Base-by-base conservation (phyloP, 768 basidiomycete species). In the Tubosaeta sp. region DNA sequence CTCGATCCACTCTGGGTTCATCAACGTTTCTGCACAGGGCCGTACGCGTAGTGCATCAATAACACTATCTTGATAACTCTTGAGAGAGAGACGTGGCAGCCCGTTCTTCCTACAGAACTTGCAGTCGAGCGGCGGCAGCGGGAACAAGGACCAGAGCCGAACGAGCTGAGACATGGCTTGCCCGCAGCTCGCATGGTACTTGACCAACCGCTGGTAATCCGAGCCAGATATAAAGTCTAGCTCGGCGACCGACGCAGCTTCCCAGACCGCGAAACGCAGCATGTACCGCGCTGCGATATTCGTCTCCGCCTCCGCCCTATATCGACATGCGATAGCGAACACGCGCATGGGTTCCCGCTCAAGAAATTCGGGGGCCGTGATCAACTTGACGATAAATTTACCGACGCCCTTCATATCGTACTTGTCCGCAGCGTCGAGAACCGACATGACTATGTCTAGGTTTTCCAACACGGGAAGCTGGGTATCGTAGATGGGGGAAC, bases 321-420 rank as follows among this genome's bases (percentile, higher is more conserved):
- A 74, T 2, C 65, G 68, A 53, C 71, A 70, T 38, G 71, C 72
- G 44, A 72, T 67, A 35, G 67, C 70, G 34, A 72, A 72, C 26
- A 71, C 70, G 27, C 68, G 65, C 59, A 73, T 59, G 32, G 72
- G 61, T 26, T 73, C 72, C 45, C 58, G 60, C 46, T 71, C 64
- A 12, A 71, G 53, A 58, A 72, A 64, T 31, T 65, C 49, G 41
- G 70, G 65, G 46, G 63, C 58, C 9, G 60, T 60, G 48, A 69
- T 70, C 60, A 63, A 61, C 52, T 59, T 65, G 57, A 69, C 62
- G 54, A 72, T 35, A 48, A 63, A 63, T 41, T 65, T 67, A 51
- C 74, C 66, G 5, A 79, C 64, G 16, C 70, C 72, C 51, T 73
- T 72, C 75, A 81, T 77, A 45, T 78, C 76, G 61, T 76, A 80